Evolutionary conservation across 306 rosid genomes (phyloP), one percentile per base, ranked within the genome.

Genomic region (Gastrolobium bilobum): DNA sequence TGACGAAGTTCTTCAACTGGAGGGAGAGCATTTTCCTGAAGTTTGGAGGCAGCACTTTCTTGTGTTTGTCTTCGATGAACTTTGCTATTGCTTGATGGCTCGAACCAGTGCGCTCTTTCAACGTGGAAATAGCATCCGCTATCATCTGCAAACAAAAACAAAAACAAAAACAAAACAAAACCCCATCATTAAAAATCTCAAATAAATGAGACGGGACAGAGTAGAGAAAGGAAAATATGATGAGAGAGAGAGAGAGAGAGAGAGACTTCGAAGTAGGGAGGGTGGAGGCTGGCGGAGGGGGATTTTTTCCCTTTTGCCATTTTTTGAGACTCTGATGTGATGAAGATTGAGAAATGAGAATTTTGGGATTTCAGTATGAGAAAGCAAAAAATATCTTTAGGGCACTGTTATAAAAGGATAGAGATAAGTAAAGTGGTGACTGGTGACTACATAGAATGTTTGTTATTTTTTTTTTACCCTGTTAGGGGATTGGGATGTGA

Each of bases 81-180:
- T 76, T 82, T 0, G 78, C 73, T 34, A 82, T 76, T 4, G 85
- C 81, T 34, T 58, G 78, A 5, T 76, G 82, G 34, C 85, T 82
- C 4, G 85, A 82, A 11, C 85, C 85, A 7, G 60, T 61, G 61
- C 85, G 67, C 4, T 82, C 85, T 6, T 69, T 76, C 85, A 82
- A 42, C 10, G 82, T 42, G 1, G 85, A 14, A 31, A 82, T 69
- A 6, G 82, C 86, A 7, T 82, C 86, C 1, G 56, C 44, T 3
- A 82, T 77, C 86, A 82, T 77, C 86, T 82, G 79, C 20, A 75
- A 54, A 30, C 2, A 11, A 40, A 42, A 4, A 5, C 2, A 7
- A 38, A 30, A 56, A n/a, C 43, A 48, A 75, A 64, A 44, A 1
- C n/a, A 51, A 20, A 14, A 1, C 4, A 48, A 35, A 70, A 2